A percentile compares a stretch with the other conserved stretches of the same genome.
These are phyloP conservation scores for Phialophora macrospora DNA, from an alignment of 2,329 filamentous ascomycete genomes.

Conservation along the genomic window DNA sequence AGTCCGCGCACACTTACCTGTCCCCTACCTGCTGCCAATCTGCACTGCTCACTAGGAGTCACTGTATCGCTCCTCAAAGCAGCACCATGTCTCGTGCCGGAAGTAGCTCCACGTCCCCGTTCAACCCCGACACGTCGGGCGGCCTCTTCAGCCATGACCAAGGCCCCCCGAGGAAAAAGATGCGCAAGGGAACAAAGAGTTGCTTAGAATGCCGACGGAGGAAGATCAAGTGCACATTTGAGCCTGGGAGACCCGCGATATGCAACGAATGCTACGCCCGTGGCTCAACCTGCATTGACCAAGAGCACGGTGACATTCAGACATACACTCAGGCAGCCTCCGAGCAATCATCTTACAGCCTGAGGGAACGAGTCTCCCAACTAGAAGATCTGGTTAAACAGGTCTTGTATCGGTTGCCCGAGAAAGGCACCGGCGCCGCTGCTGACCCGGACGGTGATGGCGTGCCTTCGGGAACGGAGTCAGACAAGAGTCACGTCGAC, in stretches of 20 bases:
- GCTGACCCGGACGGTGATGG: background rate
- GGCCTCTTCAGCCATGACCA: conserved; percentile 39
- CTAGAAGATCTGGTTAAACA: conserved; percentile 47
- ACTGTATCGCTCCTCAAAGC: background rate
- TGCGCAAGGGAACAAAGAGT: conserved; percentile 52
- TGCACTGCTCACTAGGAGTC: background rate
- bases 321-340: conserved; percentile 36
- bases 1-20: background rate
- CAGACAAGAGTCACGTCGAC: conserved; percentile 35
- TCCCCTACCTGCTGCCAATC: background rate
- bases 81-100: conserved; percentile 20
- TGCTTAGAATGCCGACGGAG: conserved; percentile 51
- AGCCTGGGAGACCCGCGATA: conserved; percentile 41
- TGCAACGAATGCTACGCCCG: conserved; percentile 51
- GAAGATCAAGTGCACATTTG: conserved; percentile 52
- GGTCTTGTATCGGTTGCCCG: conserved; percentile 43
- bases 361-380: conserved; percentile 47
- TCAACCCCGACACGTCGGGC: conserved; percentile 26
- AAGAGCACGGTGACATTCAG: conserved; percentile 45
- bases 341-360: conserved; percentile 43
- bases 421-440: conserved; percentile 27
- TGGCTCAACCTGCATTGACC: conserved; percentile 48
- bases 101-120: conserved; percentile 33
- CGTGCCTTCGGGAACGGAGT: conserved; percentile 4
- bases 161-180: conserved; percentile 49